phyloP scores from a whole-genome alignment of 1,284 basidiomycete species.

The Rhizoctonia solani region DNA sequence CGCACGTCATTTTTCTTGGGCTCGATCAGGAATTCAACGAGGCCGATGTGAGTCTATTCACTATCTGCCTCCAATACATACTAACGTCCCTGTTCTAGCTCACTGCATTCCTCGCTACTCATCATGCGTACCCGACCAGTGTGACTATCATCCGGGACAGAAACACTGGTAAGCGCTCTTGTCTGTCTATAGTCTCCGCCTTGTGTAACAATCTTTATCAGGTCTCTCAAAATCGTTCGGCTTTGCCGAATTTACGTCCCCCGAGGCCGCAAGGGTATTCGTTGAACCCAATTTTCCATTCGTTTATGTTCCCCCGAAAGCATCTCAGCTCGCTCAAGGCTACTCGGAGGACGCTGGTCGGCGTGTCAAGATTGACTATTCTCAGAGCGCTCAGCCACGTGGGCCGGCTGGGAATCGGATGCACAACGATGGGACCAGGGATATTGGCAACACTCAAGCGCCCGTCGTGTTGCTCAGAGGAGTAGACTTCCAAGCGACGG shows the following conservation, averaged over 20 bases:
- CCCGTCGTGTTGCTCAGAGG: constrained; percentile 85
- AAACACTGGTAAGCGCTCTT: constrained; percentile 86
- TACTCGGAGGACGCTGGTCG: constrained; percentile 67
- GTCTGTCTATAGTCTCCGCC: constrained; percentile 66
- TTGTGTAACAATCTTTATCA: constrained; percentile 53
- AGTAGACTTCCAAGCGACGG: constrained; percentile 82
- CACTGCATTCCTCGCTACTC: constrained; percentile 72
- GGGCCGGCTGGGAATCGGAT: constrained; percentile 27
- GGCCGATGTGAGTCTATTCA: constrained; percentile 73
- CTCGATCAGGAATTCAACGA: constrained; percentile 88
- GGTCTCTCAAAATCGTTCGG: constrained; percentile 91
- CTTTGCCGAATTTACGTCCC: constrained; percentile 85
- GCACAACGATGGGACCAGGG: constrained; percentile 85
- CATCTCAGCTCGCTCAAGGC: constrained; percentile 71
- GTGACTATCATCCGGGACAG: constrained; percentile 93
- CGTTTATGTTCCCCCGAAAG: constrained; percentile 81
- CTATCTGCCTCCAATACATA: constrained; percentile 20
- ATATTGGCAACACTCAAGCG: constrained; percentile 83
- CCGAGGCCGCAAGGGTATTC: constrained; percentile 83
- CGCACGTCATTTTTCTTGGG: constrained; percentile 90
- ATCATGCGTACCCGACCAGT: constrained; percentile 75
- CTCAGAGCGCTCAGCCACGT: constrained; percentile 60
- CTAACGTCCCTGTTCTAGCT: constrained; percentile 54
- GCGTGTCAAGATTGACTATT: constrained; percentile 89
- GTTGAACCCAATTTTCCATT: constrained; percentile 85